phyloP scores from a whole-genome alignment of 2,329 filamentous ascomycete species.

The Leptosphaerulina australis region DNA sequence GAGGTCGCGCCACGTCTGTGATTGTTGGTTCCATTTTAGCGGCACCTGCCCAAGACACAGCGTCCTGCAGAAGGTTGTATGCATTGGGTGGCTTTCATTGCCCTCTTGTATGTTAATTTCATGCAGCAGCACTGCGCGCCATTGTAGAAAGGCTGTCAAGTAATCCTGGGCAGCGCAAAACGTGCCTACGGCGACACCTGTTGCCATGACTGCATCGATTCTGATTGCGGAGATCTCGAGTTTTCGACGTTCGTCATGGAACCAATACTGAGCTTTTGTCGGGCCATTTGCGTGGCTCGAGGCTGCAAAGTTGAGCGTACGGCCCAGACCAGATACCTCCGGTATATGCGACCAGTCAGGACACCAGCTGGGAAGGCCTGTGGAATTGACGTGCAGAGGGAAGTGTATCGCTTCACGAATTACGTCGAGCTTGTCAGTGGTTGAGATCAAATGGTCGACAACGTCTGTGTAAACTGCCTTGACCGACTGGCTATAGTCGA shows the following conservation, averaged over 20 bases:
- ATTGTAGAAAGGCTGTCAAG: slow-evolving; percentile 1
- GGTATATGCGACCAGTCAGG: slow-evolving; percentile 4
- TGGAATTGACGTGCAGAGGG: not conserved
- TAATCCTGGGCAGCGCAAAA: not conserved
- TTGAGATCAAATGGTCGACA: not conserved
- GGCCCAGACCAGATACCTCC: not conserved
- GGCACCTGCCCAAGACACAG: not conserved
- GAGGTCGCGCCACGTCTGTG: not conserved
- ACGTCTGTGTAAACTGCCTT: not conserved
- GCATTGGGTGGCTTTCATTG: not conserved
- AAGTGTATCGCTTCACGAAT: slow-evolving; percentile 1
- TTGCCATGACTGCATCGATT: not conserved
- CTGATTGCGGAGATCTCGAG: not conserved
- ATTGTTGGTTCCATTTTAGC: not conserved
- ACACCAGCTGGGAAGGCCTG: not conserved
- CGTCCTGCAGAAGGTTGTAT: not conserved
- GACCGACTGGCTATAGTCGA: not conserved
- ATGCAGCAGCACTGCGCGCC: not conserved
- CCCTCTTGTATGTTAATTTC: not conserved
- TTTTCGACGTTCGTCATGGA: not conserved
- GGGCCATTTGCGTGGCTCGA: not conserved
- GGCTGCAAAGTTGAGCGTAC: not conserved
- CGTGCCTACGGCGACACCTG: not conserved
- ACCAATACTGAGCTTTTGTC: not conserved
- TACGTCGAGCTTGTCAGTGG: not conserved